Percentiles rank a stretch among this genome's conserved stretches.
Conservation (phyloP, 441 rosid genomes). For the Gossypium davidsonii region DNA sequence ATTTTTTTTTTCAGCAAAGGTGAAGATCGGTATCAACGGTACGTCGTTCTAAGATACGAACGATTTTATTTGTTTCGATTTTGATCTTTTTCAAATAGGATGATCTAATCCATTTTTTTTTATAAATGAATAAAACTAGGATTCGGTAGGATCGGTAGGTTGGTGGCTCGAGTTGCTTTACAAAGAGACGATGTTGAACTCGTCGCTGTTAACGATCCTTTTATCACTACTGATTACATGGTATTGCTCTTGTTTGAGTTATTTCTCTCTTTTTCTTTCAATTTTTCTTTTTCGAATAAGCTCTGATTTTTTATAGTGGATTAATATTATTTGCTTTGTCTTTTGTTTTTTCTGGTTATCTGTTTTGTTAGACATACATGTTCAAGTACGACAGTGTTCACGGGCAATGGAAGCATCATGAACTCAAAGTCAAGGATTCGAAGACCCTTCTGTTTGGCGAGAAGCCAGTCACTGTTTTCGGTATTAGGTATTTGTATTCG, state of each 20-base stretch:
- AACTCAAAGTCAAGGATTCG: slow-evolving; percentile 33
- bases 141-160: slow-evolving; percentile 56
- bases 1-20: slow-evolving; percentile 18
- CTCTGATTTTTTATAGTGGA: not conserved
- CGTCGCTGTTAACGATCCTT: slow-evolving; percentile 59
- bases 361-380: slow-evolving; percentile 43
- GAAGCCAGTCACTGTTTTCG: slow-evolving; percentile 45
- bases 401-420: slow-evolving; percentile 55
- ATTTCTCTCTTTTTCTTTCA: not conserved
- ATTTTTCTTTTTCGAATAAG: not conserved
- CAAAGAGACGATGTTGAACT: slow-evolving; percentile 56
- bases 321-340: not conserved
- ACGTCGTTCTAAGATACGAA: not conserved
- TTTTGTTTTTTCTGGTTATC: not conserved
- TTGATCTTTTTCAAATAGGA: not conserved
- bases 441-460: slow-evolving; percentile 43
- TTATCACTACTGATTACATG: slow-evolving; percentile 47
- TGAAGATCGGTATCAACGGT: slow-evolving; percentile 47
- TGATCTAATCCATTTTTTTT: not conserved
- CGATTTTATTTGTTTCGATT: not conserved
- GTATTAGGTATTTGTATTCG: slow-evolving; percentile 27
- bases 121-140: slow-evolving; percentile 23
- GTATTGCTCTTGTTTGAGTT: slow-evolving; percentile 11
- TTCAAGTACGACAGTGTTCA: slow-evolving; percentile 60
- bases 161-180: slow-evolving; percentile 47